These are phyloP conservation scores for Xylaria polymorpha DNA, from an alignment of 2,329 filamentous ascomycete species.

Conservation along the genomic window DNA sequence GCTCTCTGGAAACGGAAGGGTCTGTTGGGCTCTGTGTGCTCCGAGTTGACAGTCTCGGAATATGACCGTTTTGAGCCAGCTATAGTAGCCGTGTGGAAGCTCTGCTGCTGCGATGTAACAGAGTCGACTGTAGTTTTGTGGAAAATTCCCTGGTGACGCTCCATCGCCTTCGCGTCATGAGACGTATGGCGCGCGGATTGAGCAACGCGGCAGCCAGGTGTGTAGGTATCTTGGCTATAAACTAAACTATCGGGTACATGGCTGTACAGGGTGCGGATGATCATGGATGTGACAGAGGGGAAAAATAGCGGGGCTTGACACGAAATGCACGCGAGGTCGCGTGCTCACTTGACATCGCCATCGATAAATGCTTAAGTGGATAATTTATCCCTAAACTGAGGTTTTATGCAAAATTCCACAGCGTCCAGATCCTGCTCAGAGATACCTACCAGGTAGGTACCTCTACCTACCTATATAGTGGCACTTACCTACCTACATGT, in stretches of 20 bases:
- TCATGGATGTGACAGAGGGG: neutral
- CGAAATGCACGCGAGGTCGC: conserved; percentile 37
- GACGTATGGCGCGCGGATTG: neutral
- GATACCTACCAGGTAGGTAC: too few species aligned
- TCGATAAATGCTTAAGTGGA: conserved; percentile 7
- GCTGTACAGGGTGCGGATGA: neutral
- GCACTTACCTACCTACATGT: too few species aligned
- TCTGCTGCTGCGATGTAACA: conserved; percentile 54
- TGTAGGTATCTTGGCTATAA: neutral
- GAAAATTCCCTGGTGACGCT: conserved; percentile 50
- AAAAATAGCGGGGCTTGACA: conserved; percentile 28
- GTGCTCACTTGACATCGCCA: conserved; percentile 15
- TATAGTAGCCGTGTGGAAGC: conserved; percentile 54
- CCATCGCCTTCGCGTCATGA: conserved; percentile 39
- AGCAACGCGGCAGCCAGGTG: conserved; percentile 1
- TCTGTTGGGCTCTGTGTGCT: conserved; percentile 42
- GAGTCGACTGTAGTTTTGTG: conserved; percentile 66
- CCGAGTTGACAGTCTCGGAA: conserved; percentile 38
- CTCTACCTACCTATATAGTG: too few species aligned
- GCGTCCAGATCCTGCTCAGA: too few species aligned
- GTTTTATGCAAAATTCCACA: too few species aligned
- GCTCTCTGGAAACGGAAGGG: conserved; percentile 45
- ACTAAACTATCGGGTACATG: neutral
- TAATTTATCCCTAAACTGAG: too few species aligned
- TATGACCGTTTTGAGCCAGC: conserved; percentile 62